Base-by-base conservation (phyloP, 441 rosid genomes). In the Populus hybrid region DNA sequence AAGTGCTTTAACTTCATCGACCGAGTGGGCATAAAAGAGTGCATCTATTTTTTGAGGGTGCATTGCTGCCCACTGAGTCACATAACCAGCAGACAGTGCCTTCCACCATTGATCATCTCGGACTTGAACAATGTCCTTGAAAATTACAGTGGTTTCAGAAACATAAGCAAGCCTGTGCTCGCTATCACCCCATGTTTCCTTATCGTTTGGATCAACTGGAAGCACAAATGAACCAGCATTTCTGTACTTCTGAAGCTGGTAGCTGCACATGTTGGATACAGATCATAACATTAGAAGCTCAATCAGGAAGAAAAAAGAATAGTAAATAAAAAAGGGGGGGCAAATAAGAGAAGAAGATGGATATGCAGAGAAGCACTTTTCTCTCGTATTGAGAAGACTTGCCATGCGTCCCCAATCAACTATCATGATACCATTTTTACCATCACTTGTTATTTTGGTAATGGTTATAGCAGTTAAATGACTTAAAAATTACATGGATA, bases 61-160 rank as follows among this genome's bases (percentile, higher is more conserved):
- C 98, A 95, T 95, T 9, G 92, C 94, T 70, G 99, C 98, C 99
- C 99, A 95, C 46, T 89, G 99, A n/a, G 99, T 95, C 18, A 94
- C 74, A 74, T 95, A 95, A 50, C 99, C 99, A 0, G 93, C 85
- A 0, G 97, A 86, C 50, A 95, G 85, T 32, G 98, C 97, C 76
- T 80, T 92, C 99, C 99, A 95, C 99, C 99, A 95, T 69, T 95
- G 99, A 46, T 94, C 95, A 66, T 95, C 98, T 67, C 99, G 81
- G 18, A 95, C 97, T 81, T 92, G 95, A 18, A 95, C 97, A 70
- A 89, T 77, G 86, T 94, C 97, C 78, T 92, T 95, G 91, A 95
- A 95, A 50, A 95, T 95, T 21, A 94, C 99, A 0, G 99, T 95
- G 28, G 99, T 95, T 81, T 95, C 98, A 0, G 99, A 92, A 2